phyloP scores from a whole-genome alignment of 768 basidiomycete genomes.

The Tylopilus sp. region DNA sequence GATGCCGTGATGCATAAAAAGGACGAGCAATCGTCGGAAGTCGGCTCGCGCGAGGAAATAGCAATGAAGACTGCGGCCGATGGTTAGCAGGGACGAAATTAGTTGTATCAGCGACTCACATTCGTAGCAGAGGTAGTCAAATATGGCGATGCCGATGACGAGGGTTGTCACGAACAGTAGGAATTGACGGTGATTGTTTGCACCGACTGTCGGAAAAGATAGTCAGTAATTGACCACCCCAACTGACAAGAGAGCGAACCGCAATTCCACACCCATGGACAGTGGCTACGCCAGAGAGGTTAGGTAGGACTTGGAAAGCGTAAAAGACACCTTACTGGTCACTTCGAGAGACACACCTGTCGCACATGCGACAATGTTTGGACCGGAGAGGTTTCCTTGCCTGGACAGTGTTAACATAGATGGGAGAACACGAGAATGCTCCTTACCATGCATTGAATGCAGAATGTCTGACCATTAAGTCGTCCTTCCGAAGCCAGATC shows the following conservation, averaged over 20 bases:
- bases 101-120: conserved; percentile 49
- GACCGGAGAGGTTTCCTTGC: conserved; percentile 88
- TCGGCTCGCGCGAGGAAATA: conserved; percentile 17
- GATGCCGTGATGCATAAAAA: conserved; percentile 66
- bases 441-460: conserved; percentile 88
- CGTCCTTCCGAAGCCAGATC: conserved; percentile 84
- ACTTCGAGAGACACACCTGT: conserved; percentile 83
- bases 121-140: conserved; percentile 80
- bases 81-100: not conserved
- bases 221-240: not conserved
- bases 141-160: conserved; percentile 73
- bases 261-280: conserved; percentile 99
- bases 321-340: conserved; percentile 71
- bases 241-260: conserved; percentile 46
- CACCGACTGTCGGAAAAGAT: conserved; percentile 61
- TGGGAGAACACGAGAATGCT: not conserved
- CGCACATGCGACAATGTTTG: conserved; percentile 92
- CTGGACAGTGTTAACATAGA: conserved; percentile 31
- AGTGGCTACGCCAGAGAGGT: conserved; percentile 58
- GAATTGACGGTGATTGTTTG: conserved; percentile 94
- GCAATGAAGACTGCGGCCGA: conserved; percentile 51
- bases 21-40: conserved; percentile 20
- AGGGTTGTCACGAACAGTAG: conserved; percentile 87
- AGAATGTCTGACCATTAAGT: conserved; percentile 95
- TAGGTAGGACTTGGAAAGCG: not conserved